Evolutionary conservation across 345 rosid genomes (phyloP), one percentile per base, ranked within the genome.

Genomic region (Heritiera fomes): DNA sequence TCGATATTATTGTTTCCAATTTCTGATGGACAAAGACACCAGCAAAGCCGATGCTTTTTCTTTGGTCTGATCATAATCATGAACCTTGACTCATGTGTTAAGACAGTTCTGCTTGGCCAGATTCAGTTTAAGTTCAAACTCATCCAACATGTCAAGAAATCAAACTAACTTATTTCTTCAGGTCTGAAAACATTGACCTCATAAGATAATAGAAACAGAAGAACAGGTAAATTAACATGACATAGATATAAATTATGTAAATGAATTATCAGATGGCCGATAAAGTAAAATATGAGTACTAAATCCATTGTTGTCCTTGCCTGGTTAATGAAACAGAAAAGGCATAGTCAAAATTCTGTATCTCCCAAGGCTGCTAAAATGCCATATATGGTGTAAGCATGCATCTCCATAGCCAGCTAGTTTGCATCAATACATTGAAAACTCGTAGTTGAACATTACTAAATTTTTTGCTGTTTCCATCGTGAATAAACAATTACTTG

Each of bases 21-120:
- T 45, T 73, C 65, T 9, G 30, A 56, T 71, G 41, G 86, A 83
- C 78, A 82, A 73, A 72, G 81, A 75, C 84, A 79, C 15, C 62
- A 81, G 41, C 68, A 58, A 58, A 47, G 41, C 58, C 10, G 28
- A 69, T 47, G 32, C 20, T 13, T 32, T 71, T 41, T n/a, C 20
- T 71, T 15, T 50, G 43, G 60, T 71, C 20, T 49, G 23, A 71
- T 34, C 38, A 50, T 15, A n/a, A 56, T 56, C 62, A n/a, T 58
- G 62, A 8, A 20, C 62, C 62, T 58, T 23, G 20, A 23, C 61
- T 8, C 2, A 6, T 11, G 28, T 58, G 62, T 58, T 30, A 43
- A 38, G 72, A 14, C 72, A 41, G 20, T 18, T 38, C 14, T 10
- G 56, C 34, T 12, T 70, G 30, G 74, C n/a, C 74, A 40, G 13